Conservation (phyloP, 2,329 filamentous ascomycete genomes). For the Pseudogymnoascus sp. region DNA sequence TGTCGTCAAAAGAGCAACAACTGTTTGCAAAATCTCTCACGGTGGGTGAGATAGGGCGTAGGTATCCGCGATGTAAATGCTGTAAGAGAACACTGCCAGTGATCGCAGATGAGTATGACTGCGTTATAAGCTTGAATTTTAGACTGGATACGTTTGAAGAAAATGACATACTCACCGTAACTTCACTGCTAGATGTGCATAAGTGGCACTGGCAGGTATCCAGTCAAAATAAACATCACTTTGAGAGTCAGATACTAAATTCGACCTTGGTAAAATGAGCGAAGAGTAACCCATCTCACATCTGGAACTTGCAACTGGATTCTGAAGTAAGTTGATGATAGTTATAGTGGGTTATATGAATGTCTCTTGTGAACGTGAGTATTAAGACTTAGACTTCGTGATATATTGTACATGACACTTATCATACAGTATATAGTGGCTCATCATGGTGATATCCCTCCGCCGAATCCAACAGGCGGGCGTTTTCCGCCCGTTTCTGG, state of each 20-base stretch:
- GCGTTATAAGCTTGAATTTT: background rate
- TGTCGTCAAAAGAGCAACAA: background rate
- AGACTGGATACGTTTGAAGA: background rate
- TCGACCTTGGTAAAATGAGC: background rate
- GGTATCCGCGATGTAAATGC: background rate
- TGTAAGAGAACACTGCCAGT: background rate
- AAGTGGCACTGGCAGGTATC: background rate
- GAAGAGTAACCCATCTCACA: background rate
- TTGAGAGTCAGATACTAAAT: background rate
- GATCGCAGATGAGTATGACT: background rate
- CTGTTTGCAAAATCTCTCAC: background rate
- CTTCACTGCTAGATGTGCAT: background rate
- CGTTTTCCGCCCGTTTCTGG: constrained; percentile 68
- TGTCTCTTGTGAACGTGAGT: background rate
- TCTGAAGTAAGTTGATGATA: background rate
- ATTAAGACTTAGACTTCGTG: background rate
- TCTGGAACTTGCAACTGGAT: background rate
- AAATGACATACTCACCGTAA: background rate
- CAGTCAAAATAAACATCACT: background rate
- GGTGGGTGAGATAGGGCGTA: background rate
- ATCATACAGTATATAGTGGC: background rate
- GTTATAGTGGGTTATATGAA: background rate
- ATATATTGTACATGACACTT: constrained; percentile 4
- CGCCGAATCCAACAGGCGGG: constrained; percentile 86
- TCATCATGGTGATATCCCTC: constrained; percentile 41